A percentile compares a stretch with the other conserved stretches of the same genome.
Conservation (phyloP, 495 filamentous ascomycete species). For the Penicillium canariense region DNA sequence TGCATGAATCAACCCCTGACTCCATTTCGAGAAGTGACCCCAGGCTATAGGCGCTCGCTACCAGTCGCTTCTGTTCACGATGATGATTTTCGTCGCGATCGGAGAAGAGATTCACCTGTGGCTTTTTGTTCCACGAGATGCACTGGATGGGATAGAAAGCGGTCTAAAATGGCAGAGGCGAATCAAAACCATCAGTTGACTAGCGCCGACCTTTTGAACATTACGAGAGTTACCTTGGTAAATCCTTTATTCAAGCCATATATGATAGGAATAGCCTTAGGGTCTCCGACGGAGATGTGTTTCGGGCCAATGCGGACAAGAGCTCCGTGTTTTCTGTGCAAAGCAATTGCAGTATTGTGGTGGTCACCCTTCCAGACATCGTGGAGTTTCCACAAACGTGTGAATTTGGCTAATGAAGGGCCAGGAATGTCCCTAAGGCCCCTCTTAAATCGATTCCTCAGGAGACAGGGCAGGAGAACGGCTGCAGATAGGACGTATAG, state of each 20-base stretch:
- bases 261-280: constrained; percentile 34
- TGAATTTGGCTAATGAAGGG: constrained; percentile 32
- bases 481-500: not conserved
- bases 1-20: constrained; percentile 33
- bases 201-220: too few species aligned
- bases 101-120: constrained; percentile 36
- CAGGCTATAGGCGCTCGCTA: constrained; percentile 35
- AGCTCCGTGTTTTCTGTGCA: constrained; percentile 40
- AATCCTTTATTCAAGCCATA: constrained; percentile 40
- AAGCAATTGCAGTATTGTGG: constrained; percentile 26
- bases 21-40: constrained; percentile 34
- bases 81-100: constrained; percentile 28
- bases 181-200: too few species aligned
- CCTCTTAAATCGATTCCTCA: constrained; percentile 10
- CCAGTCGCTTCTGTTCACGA: constrained; percentile 26
- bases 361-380: constrained; percentile 35
- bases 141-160: constrained; percentile 42
- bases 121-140: constrained; percentile 32
- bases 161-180: constrained; percentile 23
- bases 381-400: constrained; percentile 35
- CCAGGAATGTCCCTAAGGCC: constrained; percentile 32
- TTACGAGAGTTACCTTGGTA: constrained; percentile 30
- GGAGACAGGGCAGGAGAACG: not conserved
- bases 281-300: constrained; percentile 37
- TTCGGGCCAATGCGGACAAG: constrained; percentile 43